These are phyloP conservation scores for Solanum okadae DNA, from an alignment of 257 asterid genomes.

Conservation along the genomic window DNA sequence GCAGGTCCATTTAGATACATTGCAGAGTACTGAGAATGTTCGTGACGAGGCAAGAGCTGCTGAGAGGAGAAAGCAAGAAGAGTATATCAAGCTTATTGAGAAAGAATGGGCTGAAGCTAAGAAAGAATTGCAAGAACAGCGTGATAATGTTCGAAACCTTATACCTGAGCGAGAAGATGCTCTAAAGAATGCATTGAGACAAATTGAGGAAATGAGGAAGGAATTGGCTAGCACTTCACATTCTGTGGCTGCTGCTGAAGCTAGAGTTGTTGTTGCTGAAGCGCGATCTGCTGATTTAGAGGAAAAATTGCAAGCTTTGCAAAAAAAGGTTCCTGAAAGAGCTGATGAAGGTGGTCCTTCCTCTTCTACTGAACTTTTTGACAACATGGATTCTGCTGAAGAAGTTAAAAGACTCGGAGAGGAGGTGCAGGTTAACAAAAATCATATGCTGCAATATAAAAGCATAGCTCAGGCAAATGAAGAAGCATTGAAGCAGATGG, in stretches of 20 bases:
- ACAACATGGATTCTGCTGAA: slow-evolving; percentile 22
- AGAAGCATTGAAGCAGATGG: slow-evolving; percentile 74
- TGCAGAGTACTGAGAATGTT: slow-evolving; percentile 75
- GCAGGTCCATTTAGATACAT: slow-evolving; percentile 88
- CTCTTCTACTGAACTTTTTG: slow-evolving; percentile 47
- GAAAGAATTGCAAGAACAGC: slow-evolving; percentile 76
- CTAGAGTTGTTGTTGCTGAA: slow-evolving; percentile 88
- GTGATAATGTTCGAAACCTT: slow-evolving; percentile 57
- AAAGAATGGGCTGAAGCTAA: slow-evolving; percentile 96
- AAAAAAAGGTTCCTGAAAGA: slow-evolving; percentile 41
- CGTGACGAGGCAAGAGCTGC: slow-evolving; percentile 84
- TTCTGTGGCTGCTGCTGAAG: slow-evolving; percentile 65
- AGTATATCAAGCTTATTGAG: slow-evolving; percentile 61
- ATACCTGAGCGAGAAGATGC: slow-evolving; percentile 52
- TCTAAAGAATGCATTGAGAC: slow-evolving; percentile 45
- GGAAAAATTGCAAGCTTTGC: slow-evolving; percentile 46
- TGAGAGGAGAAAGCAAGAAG: slow-evolving; percentile 71
- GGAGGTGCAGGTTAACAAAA: slow-evolving; percentile 62
- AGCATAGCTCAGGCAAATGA: slow-evolving; percentile 80
- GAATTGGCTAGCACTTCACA: slow-evolving; percentile 53
- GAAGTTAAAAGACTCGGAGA: slow-evolving; percentile 51
- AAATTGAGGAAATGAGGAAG: slow-evolving; percentile 59
- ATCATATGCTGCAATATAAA: slow-evolving; percentile 91
- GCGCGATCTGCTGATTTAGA: slow-evolving; percentile 65
- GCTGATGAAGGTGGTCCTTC: slow-evolving; percentile 32